Percentiles rank a stretch among this genome's conserved stretches.
phyloP scores from a whole-genome alignment of 176 grass and related monocot species.

The Oryza australiensis region DNA sequence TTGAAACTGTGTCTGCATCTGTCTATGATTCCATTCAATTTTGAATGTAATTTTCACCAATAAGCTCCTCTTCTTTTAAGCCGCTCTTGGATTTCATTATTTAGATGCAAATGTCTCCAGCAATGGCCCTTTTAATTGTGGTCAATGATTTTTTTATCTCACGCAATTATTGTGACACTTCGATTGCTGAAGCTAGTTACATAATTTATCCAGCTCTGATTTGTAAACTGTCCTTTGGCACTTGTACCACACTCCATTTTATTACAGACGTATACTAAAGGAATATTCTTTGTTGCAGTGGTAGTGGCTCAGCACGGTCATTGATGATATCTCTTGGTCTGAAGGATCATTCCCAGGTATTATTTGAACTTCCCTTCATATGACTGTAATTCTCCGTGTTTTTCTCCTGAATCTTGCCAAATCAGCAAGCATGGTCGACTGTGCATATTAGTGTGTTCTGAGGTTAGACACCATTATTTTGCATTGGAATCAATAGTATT shows the following conservation, averaged over 20 bases:
- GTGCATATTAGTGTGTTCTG: neutral
- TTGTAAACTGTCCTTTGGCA: neutral
- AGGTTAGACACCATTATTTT: neutral
- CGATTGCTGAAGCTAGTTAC: neutral
- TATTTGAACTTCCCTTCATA: neutral
- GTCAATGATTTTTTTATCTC: neutral
- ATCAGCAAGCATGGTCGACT: neutral
- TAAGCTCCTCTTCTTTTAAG: neutral
- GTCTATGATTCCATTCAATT: neutral
- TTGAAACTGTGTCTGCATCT: neutral
- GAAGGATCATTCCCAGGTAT: constrained; percentile 90
- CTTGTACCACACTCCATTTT: neutral
- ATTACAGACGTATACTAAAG: neutral
- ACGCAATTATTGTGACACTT: neutral
- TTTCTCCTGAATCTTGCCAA: neutral
- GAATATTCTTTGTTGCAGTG: constrained; percentile 48
- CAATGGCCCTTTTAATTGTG: neutral
- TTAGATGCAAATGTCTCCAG: neutral
- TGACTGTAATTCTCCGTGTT: neutral
- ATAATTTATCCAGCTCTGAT: neutral
- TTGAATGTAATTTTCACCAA: neutral
- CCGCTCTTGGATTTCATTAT: neutral
- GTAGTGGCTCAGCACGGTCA: constrained; percentile 54
- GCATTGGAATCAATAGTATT: neutral
- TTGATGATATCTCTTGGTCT: constrained; percentile 93